These are phyloP conservation scores for Ophiostoma fasciatum DNA, from an alignment of 2,329 filamentous ascomycete genomes.

Conservation along the genomic window DNA sequence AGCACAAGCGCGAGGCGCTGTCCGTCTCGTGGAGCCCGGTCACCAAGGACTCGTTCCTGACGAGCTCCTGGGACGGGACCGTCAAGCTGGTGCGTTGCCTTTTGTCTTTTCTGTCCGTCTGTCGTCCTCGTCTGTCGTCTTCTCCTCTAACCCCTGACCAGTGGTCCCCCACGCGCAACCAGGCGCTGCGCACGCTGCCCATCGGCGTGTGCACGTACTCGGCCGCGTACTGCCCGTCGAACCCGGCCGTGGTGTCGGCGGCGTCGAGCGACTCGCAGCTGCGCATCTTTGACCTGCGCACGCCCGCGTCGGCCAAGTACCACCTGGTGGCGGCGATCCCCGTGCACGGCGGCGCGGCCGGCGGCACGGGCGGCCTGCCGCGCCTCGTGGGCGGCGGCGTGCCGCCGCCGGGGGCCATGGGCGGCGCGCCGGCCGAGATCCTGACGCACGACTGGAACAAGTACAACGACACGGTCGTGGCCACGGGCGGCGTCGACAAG, in stretches of 20 bases:
- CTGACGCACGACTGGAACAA: constrained; percentile 99
- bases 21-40: constrained; percentile 86
- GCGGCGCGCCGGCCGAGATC: constrained; percentile 56
- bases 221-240: constrained; percentile 79
- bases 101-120: no score
- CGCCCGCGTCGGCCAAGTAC: constrained; percentile 72
- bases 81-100: constrained; percentile 59
- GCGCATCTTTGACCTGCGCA: constrained; percentile 81
- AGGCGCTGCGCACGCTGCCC: constrained; percentile 72
- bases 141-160: constrained; percentile 15
- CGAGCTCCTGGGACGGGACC: constrained; percentile 90
- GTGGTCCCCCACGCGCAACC: constrained; percentile 69
- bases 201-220: constrained; percentile 91
- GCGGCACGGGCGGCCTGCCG: constrained; percentile 16
- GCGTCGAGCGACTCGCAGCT: constrained; percentile 83
- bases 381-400: constrained; percentile 12
- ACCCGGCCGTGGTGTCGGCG: constrained; percentile 69
- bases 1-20: constrained; percentile 88
- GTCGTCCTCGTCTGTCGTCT: no score
- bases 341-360: constrained; percentile 41
- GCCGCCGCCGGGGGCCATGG: constrained; percentile 16
- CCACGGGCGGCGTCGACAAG: constrained; percentile 79
- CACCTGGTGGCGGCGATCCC: constrained; percentile 74
- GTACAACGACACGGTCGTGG: constrained; percentile 72
- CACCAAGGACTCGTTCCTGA: constrained; percentile 79